Conservation (phyloP, 148 eudicot genomes). For the Dysphania ambrosioides region DNA sequence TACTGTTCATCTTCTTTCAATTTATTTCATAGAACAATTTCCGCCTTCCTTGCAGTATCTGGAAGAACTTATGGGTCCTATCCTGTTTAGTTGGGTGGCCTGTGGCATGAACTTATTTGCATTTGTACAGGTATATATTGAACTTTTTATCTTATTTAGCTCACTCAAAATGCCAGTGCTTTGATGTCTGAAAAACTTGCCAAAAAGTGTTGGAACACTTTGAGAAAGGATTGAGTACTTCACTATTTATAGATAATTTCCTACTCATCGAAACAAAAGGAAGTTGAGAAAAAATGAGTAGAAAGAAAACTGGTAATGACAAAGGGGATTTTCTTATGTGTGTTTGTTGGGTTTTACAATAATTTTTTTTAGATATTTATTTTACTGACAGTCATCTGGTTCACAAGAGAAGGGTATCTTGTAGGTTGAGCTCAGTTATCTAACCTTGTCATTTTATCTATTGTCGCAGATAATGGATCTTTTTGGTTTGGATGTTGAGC, state of each 20-base stretch:
- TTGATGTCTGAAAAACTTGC: no score
- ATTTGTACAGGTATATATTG: slow-evolving; percentile 68
- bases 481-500: slow-evolving; percentile 71
- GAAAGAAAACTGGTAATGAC: background rate
- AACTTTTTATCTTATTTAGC: background rate
- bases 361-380: background rate
- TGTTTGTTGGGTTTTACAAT: background rate
- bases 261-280: background rate
- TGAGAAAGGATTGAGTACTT: background rate
- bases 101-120: slow-evolving; percentile 80
- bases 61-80: slow-evolving; percentile 78
- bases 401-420: background rate
- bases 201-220: no score
- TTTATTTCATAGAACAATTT: background rate
- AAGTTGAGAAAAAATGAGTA: background rate
- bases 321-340: background rate
- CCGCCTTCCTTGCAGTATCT: slow-evolving; percentile 53
- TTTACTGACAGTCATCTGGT: background rate
- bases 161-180: background rate
- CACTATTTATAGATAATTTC: background rate
- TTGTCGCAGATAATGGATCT: slow-evolving; percentile 72
- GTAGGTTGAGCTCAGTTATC: background rate
- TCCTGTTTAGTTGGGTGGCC: slow-evolving; percentile 80
- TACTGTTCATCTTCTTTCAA: background rate
- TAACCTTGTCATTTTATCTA: slow-evolving; percentile 6